Percentiles rank a stretch among this genome's conserved stretches.
Conservation (phyloP, 345 rosid species). For the Hevea brasiliensis region DNA sequence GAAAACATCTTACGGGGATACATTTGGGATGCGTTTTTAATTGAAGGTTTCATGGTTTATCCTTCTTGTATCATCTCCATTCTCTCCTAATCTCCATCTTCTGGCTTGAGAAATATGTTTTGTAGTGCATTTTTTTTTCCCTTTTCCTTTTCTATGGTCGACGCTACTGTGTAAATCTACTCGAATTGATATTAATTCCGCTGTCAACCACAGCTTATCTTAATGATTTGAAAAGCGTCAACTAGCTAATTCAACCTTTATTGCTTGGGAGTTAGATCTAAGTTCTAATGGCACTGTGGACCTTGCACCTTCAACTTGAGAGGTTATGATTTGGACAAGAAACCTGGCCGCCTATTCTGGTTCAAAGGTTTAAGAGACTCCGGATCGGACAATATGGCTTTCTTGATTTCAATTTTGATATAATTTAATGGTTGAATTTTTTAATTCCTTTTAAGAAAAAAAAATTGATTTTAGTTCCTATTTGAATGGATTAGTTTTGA, state of each 20-base stretch:
- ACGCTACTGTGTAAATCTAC: neutral
- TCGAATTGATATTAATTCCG: neutral
- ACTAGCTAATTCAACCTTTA: neutral
- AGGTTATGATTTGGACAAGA: too few species aligned
- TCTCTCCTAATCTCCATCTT: too few species aligned
- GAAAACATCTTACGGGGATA: neutral
- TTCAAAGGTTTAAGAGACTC: too few species aligned
- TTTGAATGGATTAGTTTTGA: too few species aligned
- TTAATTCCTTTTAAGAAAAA: too few species aligned
- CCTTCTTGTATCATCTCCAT: neutral
- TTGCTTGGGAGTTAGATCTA: too few species aligned
- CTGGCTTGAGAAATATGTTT: neutral
- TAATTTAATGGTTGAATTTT: too few species aligned
- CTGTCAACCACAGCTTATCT: neutral
- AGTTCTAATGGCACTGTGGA: neutral
- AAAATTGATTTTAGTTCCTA: too few species aligned
- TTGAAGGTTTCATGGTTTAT: neutral
- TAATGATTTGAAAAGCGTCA: neutral
- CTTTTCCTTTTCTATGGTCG: neutral
- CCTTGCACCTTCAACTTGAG: neutral
- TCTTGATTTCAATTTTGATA: too few species aligned
- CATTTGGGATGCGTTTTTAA: neutral
- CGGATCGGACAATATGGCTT: too few species aligned
- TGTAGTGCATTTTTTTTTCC: neutral
- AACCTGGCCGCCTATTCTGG: too few species aligned